A percentile compares a stretch with the other conserved stretches of the same genome.
Evolutionary conservation across 2,329 filamentous ascomycete genomes (phyloP).

Genomic region (Hypoxylon sp.): DNA sequence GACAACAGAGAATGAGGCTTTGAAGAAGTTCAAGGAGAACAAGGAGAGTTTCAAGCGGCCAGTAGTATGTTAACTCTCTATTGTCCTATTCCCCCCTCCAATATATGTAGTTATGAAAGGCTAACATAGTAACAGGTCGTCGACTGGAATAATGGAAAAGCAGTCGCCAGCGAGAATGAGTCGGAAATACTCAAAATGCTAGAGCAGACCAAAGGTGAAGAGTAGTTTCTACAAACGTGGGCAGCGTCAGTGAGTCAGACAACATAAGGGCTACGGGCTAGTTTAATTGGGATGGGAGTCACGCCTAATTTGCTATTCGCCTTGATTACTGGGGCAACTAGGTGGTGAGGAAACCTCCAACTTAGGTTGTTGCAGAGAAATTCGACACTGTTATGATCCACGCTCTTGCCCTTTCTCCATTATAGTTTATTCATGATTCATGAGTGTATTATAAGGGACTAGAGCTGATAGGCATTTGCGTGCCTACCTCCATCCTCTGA

Average conservation of each 20-base stretch:
- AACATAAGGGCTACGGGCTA: not conserved
- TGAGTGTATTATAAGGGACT: not conserved
- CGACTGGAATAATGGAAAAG: slow-evolving; percentile 94
- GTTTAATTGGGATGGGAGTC: not conserved
- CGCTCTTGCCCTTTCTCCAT: not conserved
- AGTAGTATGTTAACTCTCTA: slow-evolving; percentile 69
- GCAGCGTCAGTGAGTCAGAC: not conserved
- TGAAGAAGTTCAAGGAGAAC: slow-evolving; percentile 82
- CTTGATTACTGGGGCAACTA: not conserved
- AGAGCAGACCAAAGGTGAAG: slow-evolving; percentile 64
- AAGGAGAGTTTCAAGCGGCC: slow-evolving; percentile 79
- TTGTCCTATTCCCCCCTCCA: not conserved
- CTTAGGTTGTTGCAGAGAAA: not conserved
- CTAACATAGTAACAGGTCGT: slow-evolving; percentile 69
- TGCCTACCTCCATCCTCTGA: not conserved
- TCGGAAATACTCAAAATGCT: slow-evolving; percentile 91
- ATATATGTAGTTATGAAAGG: slow-evolving; percentile 5
- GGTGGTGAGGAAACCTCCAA: slow-evolving; percentile 4
- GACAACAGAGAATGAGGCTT: slow-evolving; percentile 79
- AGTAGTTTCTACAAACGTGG: slow-evolving; percentile 20
- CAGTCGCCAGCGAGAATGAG: slow-evolving; percentile 82
- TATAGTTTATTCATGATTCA: not conserved
- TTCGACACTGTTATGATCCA: slow-evolving; percentile 1
- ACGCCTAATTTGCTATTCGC: not conserved
- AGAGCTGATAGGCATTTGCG: not conserved